Percentiles rank a stretch among this genome's conserved stretches.
phyloP scores from a whole-genome alignment of 768 basidiomycete genomes.

The Rhodotorula graminis region DNA sequence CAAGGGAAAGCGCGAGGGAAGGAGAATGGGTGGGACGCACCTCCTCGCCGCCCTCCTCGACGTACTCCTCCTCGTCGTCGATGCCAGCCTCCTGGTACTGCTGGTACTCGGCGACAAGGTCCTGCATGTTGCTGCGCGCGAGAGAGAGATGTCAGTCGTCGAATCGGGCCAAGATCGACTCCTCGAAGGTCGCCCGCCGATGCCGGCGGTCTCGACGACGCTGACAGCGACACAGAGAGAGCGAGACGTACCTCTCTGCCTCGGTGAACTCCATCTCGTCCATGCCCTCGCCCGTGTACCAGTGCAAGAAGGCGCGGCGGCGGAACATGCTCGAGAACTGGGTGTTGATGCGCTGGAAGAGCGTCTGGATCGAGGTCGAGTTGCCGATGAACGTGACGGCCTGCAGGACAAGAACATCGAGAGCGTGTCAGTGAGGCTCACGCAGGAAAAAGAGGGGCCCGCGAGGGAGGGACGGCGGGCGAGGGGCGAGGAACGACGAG shows the following conservation, averaged over 20 bases:
- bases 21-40: neutral
- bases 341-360: constrained; percentile 97
- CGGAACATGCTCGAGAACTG: constrained; percentile 89
- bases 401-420: constrained; percentile 54
- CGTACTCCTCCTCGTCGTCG: constrained; percentile 26
- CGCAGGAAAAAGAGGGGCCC: neutral
- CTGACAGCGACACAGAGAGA: constrained; percentile 31
- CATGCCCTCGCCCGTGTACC: constrained; percentile 79
- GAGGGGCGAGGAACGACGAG: neutral
- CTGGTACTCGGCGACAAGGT: constrained; percentile 95
- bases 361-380: constrained; percentile 92
- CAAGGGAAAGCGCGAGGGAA: no score
- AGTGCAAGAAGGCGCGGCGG: constrained; percentile 30
- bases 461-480: no score
- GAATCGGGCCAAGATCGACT: no score
- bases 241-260: constrained; percentile 64
- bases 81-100: constrained; percentile 50
- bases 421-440: neutral
- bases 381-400: constrained; percentile 96
- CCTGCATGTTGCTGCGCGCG: constrained; percentile 58
- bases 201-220: no score
- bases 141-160: no score
- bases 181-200: no score
- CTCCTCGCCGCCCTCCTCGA: constrained; percentile 8
- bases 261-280: constrained; percentile 99